Conservation (phyloP, 1,284 basidiomycete genomes). For the Fomes fomentarius region DNA sequence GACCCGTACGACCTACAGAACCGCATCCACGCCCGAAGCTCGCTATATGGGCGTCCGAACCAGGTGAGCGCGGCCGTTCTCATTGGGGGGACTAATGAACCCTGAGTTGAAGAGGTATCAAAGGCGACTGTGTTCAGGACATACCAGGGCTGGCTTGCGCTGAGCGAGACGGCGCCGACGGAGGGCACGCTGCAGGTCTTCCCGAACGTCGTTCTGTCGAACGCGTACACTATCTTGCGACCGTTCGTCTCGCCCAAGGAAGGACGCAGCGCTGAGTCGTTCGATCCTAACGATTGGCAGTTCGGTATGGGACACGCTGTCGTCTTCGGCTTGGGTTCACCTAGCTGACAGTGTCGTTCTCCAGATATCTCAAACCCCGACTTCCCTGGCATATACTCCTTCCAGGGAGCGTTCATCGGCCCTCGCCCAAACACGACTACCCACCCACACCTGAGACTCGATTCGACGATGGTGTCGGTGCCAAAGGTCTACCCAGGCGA, state of each 20-base stretch:
- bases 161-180: constrained; percentile 72
- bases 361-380: constrained; percentile 57
- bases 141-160: constrained; percentile 79
- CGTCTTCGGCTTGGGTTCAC: too few relatives aligned
- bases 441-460: constrained; percentile 73
- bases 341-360: too few relatives aligned
- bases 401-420: constrained; percentile 48
- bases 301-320: too few relatives aligned
- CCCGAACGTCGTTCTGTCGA: constrained; percentile 73
- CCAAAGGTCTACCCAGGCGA: constrained; percentile 81
- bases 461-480: constrained; percentile 74
- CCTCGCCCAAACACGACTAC: constrained; percentile 52
- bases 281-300: constrained; percentile 69
- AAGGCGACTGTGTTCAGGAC: constrained; percentile 75
- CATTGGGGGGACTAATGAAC: constrained; percentile 40
- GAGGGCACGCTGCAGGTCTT: constrained; percentile 84
- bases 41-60: constrained; percentile 61
- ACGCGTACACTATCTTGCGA: constrained; percentile 81
- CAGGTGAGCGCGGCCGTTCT: constrained; percentile 50
- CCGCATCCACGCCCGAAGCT: constrained; percentile 62
- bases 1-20: constrained; percentile 71
- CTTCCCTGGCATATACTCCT: constrained; percentile 60
- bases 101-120: constrained; percentile 6
- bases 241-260: constrained; percentile 76
- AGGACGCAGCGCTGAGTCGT: constrained; percentile 42